These are phyloP conservation scores for Myxozyma monticola DNA, from an alignment of 805 yeast genomes.

Conservation along the genomic window DNA sequence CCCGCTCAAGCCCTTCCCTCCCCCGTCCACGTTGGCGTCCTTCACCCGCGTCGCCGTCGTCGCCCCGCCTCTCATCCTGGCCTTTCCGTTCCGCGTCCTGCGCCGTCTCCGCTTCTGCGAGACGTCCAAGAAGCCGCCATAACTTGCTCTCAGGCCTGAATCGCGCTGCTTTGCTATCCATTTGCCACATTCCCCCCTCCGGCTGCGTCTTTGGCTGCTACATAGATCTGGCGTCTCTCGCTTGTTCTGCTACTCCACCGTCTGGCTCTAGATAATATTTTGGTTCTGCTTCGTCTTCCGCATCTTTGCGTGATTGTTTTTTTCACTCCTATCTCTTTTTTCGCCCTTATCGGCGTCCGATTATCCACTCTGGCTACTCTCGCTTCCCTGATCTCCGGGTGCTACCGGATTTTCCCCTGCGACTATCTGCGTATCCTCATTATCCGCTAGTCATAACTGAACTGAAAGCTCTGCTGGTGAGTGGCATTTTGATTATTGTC, in stretches of 20 bases:
- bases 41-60: constrained; percentile 12
- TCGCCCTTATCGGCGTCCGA: background rate
- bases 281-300: background rate
- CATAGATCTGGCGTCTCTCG: no score
- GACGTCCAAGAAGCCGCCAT: constrained; percentile 36
- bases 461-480: no score
- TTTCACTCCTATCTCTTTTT: background rate
- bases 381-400: constrained; percentile 14
- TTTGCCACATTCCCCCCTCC: background rate
- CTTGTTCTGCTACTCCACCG: no score
- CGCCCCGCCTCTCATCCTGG: constrained; percentile 30
- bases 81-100: constrained; percentile 13
- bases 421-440: constrained; percentile 7
- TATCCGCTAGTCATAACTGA: constrained; percentile 17
- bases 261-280: no score
- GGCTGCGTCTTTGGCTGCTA: background rate
- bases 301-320: background rate
- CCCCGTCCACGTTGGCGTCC: constrained; percentile 15
- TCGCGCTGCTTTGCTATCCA: background rate
- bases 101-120: constrained; percentile 34
- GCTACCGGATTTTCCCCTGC: constrained; percentile 21
- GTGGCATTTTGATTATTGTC: no score
- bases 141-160: constrained; percentile 20
- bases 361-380: constrained; percentile 20
- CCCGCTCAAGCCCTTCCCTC: background rate